A percentile compares a stretch with the other conserved stretches of the same genome.
These are phyloP conservation scores for Epicoccum sorghinum DNA, from an alignment of 2,329 filamentous ascomycete genomes.

Conservation along the genomic window DNA sequence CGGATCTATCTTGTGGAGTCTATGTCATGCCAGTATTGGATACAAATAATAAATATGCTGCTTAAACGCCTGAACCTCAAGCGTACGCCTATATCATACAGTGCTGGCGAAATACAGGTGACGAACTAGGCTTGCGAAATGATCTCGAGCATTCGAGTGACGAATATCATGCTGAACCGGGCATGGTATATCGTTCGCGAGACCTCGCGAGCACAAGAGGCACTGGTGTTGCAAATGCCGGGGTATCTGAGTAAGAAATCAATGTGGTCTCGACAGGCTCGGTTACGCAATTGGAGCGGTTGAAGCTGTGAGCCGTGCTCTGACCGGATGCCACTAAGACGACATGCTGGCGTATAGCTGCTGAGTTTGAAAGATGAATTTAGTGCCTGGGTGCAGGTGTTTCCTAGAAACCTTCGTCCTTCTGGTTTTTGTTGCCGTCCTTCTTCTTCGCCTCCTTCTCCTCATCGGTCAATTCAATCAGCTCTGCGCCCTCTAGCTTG, in stretches of 20 bases:
- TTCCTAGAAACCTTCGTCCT: constrained; percentile 42
- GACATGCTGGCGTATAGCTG: neutral
- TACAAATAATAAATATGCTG: constrained; percentile 1
- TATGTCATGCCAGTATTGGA: constrained; percentile 3
- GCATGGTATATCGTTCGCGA: neutral
- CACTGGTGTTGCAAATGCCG: neutral
- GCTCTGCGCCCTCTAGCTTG: constrained; percentile 39
- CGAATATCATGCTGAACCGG: neutral
- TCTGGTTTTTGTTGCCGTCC: constrained; percentile 38
- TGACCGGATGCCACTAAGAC: neutral
- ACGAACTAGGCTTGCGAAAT: neutral
- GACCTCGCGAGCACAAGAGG: neutral
- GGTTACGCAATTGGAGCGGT: neutral
- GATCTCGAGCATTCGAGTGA: neutral
- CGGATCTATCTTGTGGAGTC: constrained; percentile 7
- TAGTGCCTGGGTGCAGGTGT: neutral
- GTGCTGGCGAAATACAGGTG: neutral
- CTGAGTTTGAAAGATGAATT: neutral
- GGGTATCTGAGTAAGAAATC: neutral
- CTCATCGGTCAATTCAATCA: constrained; percentile 39
- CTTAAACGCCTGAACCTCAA: neutral
- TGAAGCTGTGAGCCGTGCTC: neutral
- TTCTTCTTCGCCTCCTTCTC: constrained; percentile 37
- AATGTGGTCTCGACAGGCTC: neutral
- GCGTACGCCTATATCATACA: constrained; percentile 1